A percentile compares a stretch with the other conserved stretches of the same genome.
Conservation (phyloP, 768 basidiomycete genomes). For the Phylloporus arenicola region DNA sequence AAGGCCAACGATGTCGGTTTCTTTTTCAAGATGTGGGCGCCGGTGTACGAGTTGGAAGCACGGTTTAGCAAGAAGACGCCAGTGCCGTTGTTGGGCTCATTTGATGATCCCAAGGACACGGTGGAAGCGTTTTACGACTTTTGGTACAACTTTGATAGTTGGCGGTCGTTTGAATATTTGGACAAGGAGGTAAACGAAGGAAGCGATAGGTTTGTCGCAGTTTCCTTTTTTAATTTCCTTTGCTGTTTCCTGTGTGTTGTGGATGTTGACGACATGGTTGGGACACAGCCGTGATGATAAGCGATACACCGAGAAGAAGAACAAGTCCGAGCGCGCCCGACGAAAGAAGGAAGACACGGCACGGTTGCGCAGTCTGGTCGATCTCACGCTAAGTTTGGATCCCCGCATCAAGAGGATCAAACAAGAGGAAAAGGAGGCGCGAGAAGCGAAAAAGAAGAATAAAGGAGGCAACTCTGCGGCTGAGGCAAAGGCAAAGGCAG, state of each 20-base stretch:
- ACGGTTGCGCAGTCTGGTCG: constrained; percentile 80
- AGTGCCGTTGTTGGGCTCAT: constrained; percentile 71
- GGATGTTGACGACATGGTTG: constrained; percentile 8
- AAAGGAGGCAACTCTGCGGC: constrained; percentile 38
- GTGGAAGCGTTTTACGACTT: constrained; percentile 97
- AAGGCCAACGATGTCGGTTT: constrained; percentile 43
- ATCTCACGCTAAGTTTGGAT: constrained; percentile 76
- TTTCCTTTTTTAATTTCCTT: background rate
- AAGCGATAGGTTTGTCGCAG: constrained; percentile 70
- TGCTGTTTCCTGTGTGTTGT: background rate
- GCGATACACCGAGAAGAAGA: constrained; percentile 99
- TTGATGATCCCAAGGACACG: constrained; percentile 67
- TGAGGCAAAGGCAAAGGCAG: constrained; percentile 47
- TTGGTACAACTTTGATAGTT: constrained; percentile 99
- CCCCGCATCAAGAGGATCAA: constrained; percentile 97
- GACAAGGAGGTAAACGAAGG: constrained; percentile 99
- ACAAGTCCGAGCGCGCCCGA: constrained; percentile 92
- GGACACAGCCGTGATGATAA: constrained; percentile 87
- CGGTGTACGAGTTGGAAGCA: constrained; percentile 89
- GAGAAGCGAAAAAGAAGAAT: constrained; percentile 83
- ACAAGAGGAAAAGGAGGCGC: constrained; percentile 90
- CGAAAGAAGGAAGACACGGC: constrained; percentile 97
- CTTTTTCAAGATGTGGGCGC: constrained; percentile 70
- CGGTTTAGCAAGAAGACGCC: constrained; percentile 86
- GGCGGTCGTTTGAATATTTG: constrained; percentile 95